A percentile compares a stretch with the other conserved stretches of the same genome.
Evolutionary conservation across 805 yeast genomes (phyloP).

Genomic region (Kazachstania kunashirensis): DNA sequence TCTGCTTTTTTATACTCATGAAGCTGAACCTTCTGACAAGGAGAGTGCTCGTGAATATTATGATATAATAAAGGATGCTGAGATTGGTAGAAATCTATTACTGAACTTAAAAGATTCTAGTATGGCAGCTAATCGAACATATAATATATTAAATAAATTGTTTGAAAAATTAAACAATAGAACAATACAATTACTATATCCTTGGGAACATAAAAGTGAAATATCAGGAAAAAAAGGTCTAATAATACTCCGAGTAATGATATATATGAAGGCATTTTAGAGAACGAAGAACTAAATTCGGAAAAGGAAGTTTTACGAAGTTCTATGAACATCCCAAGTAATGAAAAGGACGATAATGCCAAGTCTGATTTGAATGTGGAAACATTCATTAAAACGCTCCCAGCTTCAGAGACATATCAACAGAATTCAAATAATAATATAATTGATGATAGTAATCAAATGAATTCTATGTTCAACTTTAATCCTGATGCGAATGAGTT

Average conservation of each 20-base stretch:
- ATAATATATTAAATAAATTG: constrained; percentile 66
- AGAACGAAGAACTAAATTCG: too few species aligned
- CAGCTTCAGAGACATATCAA: not conserved
- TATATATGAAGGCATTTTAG: too few species aligned
- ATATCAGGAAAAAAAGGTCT: too few species aligned
- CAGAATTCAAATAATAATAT: not conserved
- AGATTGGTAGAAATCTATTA: constrained; percentile 66
- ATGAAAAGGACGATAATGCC: not conserved
- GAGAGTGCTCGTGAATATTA: constrained; percentile 41
- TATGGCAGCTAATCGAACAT: constrained; percentile 71
- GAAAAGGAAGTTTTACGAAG: too few species aligned
- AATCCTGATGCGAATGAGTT: constrained; percentile 3
- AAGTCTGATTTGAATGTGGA: not conserved
- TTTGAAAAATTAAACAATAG: constrained; percentile 69
- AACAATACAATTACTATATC: constrained; percentile 42
- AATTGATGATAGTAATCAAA: not conserved
- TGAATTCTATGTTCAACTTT: constrained; percentile 5
- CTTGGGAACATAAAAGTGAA: constrained; percentile 3
- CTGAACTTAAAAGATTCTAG: constrained; percentile 63
- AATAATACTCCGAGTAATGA: too few species aligned
- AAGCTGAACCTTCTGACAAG: constrained; percentile 35
- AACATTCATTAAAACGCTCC: constrained; percentile 1
- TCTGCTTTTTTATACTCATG: constrained; percentile 70
- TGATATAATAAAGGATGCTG: constrained; percentile 65
- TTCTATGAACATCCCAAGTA: too few species aligned